Conservation (phyloP, 2,329 filamentous ascomycete genomes). For the Fusarium sp. region DNA sequence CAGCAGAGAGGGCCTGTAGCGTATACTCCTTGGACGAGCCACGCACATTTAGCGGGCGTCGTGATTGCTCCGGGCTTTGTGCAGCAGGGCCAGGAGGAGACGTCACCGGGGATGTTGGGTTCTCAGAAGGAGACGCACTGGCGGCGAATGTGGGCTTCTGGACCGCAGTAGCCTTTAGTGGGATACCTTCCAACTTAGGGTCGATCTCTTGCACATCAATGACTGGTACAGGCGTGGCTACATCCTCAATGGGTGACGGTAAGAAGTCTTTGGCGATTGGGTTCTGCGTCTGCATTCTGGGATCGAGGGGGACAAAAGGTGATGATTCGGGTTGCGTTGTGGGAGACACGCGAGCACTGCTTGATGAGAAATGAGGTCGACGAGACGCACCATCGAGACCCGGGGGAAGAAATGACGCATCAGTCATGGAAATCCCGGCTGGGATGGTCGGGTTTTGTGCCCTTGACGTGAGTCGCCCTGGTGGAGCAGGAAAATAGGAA, state of each 20-base stretch:
- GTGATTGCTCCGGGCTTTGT: constrained; percentile 30
- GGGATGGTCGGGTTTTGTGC: constrained; percentile 36
- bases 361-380: constrained; percentile 51
- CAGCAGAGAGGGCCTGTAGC: constrained; percentile 61
- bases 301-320: constrained; percentile 58
- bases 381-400: constrained; percentile 54
- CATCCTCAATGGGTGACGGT: constrained; percentile 50
- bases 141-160: constrained; percentile 66
- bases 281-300: constrained; percentile 59
- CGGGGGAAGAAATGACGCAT: constrained; percentile 50
- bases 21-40: constrained; percentile 58
- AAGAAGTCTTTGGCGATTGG: constrained; percentile 56
- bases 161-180: constrained; percentile 67
- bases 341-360: constrained; percentile 54
- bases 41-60: constrained; percentile 28
- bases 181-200: constrained; percentile 71
- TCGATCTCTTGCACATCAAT: constrained; percentile 71
- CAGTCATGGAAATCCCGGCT: constrained; percentile 37
- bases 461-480: constrained; percentile 37
- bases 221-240: constrained; percentile 57
- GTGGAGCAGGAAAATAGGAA: constrained; percentile 43
- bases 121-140: constrained; percentile 41
- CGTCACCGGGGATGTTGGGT: constrained; percentile 51
- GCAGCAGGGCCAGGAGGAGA: constrained; percentile 46
- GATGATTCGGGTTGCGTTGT: constrained; percentile 54